Percentiles rank a stretch among this genome's conserved stretches.
phyloP scores from a whole-genome alignment of 2,329 filamentous ascomycete species.

The Apiospora phragmitis region DNA sequence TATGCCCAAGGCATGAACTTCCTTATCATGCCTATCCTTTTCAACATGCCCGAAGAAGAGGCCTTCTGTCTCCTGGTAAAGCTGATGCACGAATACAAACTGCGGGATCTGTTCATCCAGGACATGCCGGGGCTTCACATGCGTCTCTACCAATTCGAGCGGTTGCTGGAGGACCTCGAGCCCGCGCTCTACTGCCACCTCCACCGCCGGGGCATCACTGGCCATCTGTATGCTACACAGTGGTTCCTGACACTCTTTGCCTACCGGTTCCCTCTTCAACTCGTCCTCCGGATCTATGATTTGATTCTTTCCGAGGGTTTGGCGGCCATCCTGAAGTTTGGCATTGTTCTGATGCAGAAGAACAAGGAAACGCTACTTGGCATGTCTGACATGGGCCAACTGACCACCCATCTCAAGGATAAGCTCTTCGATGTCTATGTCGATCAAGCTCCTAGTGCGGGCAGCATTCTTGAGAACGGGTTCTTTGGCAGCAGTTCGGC shows the following conservation, averaged over 20 bases:
- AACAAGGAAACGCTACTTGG: conserved; percentile 75
- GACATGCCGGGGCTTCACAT: conserved; percentile 97
- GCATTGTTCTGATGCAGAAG: conserved; percentile 94
- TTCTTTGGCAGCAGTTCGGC: conserved; percentile 93
- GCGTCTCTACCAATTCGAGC: conserved; percentile 92
- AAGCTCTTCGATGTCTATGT: conserved; percentile 96
- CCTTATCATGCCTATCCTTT: conserved; percentile 91
- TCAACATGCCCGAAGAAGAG: conserved; percentile 98
- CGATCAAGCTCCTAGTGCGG: conserved; percentile 88
- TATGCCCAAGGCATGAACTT: conserved; percentile 99
- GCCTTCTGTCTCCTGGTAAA: conserved; percentile 91
- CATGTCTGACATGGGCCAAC: conserved; percentile 87
- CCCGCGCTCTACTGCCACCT: conserved; percentile 95
- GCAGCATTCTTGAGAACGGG: conserved; percentile 89
- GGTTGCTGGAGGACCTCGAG: conserved; percentile 89
- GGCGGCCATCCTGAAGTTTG: conserved; percentile 91
- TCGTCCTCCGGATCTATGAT: conserved; percentile 96
- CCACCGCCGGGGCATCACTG: conserved; percentile 80
- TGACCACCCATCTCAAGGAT: conserved; percentile 91
- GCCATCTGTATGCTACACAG: conserved; percentile 94
- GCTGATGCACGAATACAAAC: conserved; percentile 93
- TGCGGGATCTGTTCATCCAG: conserved; percentile 89
- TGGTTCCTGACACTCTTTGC: conserved; percentile 99
- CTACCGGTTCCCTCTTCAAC: conserved; percentile 93
- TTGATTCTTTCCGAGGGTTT: conserved; percentile 91